A percentile compares a stretch with the other conserved stretches of the same genome.
Conservation (phyloP, 2,329 filamentous ascomycete genomes). For the Grosmannia clavigera region DNA sequence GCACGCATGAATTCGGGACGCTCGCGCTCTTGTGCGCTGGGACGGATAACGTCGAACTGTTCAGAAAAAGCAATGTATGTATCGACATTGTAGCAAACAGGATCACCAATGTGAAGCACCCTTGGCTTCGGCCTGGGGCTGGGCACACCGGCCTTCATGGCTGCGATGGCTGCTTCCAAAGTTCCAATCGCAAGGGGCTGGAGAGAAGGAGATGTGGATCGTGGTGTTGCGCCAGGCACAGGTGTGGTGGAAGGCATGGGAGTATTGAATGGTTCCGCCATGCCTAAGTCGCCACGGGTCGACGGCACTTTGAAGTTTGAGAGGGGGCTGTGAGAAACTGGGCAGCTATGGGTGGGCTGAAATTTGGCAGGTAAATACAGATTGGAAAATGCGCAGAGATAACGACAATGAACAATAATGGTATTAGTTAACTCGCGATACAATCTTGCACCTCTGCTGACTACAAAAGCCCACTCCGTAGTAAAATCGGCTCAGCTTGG, state of each 20-base stretch:
- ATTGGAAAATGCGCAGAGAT: background rate
- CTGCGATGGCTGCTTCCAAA: background rate
- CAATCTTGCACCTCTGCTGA: background rate
- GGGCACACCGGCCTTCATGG: background rate
- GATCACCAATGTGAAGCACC: constrained; percentile 66
- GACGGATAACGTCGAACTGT: constrained; percentile 36
- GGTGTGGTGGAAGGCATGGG: constrained; percentile 15
- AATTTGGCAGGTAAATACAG: background rate
- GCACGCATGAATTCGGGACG: constrained; percentile 36
- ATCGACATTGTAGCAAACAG: constrained; percentile 34
- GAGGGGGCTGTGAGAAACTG: background rate
- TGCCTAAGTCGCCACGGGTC: background rate
- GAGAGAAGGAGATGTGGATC: constrained; percentile 15
- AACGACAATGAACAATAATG: background rate
- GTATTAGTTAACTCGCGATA: background rate
- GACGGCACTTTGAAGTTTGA: background rate
- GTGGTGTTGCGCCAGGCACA: constrained; percentile 18
- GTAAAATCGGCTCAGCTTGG: background rate
- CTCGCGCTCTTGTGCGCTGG: constrained; percentile 31
- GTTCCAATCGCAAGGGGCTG: background rate
- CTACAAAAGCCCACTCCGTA: background rate
- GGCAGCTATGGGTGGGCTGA: background rate
- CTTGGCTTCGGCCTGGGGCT: background rate
- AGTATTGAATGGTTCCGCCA: constrained; percentile 21
- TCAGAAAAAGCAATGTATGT: constrained; percentile 31